phyloP scores from a whole-genome alignment of 2,329 filamentous ascomycete genomes.

The Zasmidium citrigriseum region DNA sequence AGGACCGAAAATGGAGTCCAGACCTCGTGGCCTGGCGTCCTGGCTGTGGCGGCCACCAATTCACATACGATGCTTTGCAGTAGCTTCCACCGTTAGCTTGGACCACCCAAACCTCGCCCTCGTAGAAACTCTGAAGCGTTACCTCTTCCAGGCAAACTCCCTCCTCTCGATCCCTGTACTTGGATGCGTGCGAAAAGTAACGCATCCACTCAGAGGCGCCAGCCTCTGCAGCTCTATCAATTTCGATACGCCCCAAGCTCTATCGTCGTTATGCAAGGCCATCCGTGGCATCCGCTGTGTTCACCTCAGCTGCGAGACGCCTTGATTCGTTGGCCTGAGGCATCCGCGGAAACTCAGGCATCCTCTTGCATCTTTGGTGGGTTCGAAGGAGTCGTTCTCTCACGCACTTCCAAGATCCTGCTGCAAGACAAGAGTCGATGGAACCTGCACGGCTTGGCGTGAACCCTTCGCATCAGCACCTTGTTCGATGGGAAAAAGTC shows the following conservation, averaged over 20 bases:
- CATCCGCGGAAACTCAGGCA: constrained; percentile 3
- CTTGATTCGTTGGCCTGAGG: constrained; percentile 17
- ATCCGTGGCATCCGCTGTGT: constrained; percentile 13
- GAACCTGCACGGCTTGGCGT: not conserved
- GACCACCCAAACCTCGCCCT: constrained; percentile 11
- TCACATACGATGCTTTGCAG: constrained; percentile 24
- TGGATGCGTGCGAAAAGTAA: constrained; percentile 6
- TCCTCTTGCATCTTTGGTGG: not conserved
- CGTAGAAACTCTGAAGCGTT: constrained; percentile 5
- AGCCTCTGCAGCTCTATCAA: constrained; percentile 8
- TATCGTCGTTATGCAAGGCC: constrained; percentile 18
- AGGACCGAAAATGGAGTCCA: constrained; percentile 16
- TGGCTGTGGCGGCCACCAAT: constrained; percentile 4
- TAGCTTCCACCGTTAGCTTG: constrained; percentile 11
- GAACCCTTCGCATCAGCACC: not conserved
- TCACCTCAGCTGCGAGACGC: not conserved
- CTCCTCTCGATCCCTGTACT: constrained; percentile 10
- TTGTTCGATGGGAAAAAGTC: not conserved
- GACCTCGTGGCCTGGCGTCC: constrained; percentile 23
- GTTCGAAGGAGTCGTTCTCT: not conserved
- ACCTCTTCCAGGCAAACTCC: constrained; percentile 7
- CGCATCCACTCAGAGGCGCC: constrained; percentile 5
- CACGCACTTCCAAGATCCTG: not conserved
- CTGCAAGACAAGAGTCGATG: not conserved
- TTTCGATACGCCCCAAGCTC: constrained; percentile 7